Conservation (phyloP, 2,329 filamentous ascomycete species). For the Atkinsonella hypoxylon region DNA sequence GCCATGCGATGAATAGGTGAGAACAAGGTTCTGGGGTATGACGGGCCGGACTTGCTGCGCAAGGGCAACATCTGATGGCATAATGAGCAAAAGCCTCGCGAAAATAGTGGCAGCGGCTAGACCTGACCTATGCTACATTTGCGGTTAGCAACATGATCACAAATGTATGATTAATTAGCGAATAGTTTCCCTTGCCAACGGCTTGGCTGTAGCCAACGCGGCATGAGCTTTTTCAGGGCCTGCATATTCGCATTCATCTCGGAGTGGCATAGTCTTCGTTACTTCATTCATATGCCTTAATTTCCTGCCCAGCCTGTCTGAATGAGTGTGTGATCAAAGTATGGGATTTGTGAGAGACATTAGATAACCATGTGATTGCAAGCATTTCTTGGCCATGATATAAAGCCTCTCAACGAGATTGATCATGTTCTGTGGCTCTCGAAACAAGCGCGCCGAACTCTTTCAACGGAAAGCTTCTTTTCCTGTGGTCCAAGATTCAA, state of each 20-base stretch:
- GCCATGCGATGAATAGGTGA: conserved; percentile 8
- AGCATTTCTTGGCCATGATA: background rate
- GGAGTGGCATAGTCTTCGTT: background rate
- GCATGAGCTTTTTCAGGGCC: background rate
- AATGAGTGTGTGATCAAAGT: background rate
- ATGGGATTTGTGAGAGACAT: background rate
- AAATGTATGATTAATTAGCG: background rate
- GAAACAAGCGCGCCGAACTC: conserved; percentile 3
- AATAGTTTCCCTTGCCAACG: background rate
- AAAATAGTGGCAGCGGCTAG: background rate
- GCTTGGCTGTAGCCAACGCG: background rate
- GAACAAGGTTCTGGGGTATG: conserved; percentile 4
- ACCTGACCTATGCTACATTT: conserved; percentile 1
- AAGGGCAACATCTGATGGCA: background rate
- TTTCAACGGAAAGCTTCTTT: background rate
- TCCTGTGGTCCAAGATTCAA: background rate
- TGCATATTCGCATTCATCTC: background rate
- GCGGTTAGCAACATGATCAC: background rate
- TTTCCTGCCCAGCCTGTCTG: background rate
- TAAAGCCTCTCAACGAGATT: background rate
- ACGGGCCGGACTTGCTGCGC: conserved; percentile 1
- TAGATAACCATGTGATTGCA: background rate
- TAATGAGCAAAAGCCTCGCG: no score
- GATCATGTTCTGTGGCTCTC: background rate
- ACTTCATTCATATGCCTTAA: background rate